phyloP scores from a whole-genome alignment of 768 basidiomycete genomes.

The Rhizopogon vesiculosus region DNA sequence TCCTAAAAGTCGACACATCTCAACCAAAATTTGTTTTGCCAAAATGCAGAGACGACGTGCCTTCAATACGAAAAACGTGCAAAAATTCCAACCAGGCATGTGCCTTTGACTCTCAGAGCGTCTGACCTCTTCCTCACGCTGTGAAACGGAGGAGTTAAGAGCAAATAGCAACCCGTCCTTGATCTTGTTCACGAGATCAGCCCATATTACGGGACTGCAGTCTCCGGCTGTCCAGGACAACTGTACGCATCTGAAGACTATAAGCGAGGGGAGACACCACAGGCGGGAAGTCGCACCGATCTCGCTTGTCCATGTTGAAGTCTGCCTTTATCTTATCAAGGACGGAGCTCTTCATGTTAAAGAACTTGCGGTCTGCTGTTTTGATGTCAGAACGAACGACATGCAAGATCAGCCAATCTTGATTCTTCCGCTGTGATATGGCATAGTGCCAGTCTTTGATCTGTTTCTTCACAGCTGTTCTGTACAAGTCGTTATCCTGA shows the following conservation, averaged over 20 bases:
- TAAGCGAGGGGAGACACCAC: slow-evolving; percentile 2
- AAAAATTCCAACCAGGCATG: slow-evolving; percentile 99
- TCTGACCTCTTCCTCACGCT: slow-evolving; percentile 86
- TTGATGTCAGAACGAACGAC: slow-evolving; percentile 72
- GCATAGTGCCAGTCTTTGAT: slow-evolving; percentile 88
- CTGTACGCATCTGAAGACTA: slow-evolving; percentile 66
- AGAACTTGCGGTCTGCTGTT: slow-evolving; percentile 59
- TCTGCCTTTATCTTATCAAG: slow-evolving; percentile 89
- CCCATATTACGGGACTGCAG: slow-evolving; percentile 80
- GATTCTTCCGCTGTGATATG: slow-evolving; percentile 65
- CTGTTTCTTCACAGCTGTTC: slow-evolving; percentile 70
- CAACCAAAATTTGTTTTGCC: not conserved
- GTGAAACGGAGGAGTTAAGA: slow-evolving; percentile 73
- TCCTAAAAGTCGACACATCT: slow-evolving; percentile 51
- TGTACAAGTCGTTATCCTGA: slow-evolving; percentile 72
- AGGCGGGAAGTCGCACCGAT: slow-evolving; percentile 47
- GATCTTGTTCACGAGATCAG: slow-evolving; percentile 80
- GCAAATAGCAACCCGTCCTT: slow-evolving; percentile 87
- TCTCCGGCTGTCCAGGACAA: slow-evolving; percentile 69
- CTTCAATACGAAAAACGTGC: slow-evolving; percentile 95
- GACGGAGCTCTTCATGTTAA: slow-evolving; percentile 80
- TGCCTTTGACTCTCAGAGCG: slow-evolving; percentile 85
- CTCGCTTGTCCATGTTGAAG: slow-evolving; percentile 86
- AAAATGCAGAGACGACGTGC: slow-evolving; percentile 37
- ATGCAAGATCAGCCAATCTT: slow-evolving; percentile 92